Percentiles rank a stretch among this genome's conserved stretches.
Conservation (phyloP, 164 flowering plant species). For the Stephania yunnanensis region DNA sequence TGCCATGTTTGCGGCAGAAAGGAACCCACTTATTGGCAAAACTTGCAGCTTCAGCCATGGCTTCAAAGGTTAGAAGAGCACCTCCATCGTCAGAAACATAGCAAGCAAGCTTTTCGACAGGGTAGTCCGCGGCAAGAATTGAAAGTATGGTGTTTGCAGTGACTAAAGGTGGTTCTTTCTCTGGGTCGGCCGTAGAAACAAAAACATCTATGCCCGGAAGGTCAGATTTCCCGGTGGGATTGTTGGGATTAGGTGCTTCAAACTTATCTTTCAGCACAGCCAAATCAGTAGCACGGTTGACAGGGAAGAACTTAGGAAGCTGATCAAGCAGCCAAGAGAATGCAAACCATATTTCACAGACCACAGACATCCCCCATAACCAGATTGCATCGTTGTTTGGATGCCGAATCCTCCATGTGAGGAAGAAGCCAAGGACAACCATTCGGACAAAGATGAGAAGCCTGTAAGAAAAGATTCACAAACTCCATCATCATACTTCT, state of each 20-base stretch:
- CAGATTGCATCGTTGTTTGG: slow-evolving; percentile 77
- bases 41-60: slow-evolving; percentile 87
- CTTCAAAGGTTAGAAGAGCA: slow-evolving; percentile 84
- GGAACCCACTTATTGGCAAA: slow-evolving; percentile 82
- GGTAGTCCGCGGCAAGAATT: slow-evolving; percentile 84
- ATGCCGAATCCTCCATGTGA: slow-evolving; percentile 62
- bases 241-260: slow-evolving; percentile 46
- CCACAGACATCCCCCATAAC: slow-evolving; percentile 88
- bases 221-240: slow-evolving; percentile 74
- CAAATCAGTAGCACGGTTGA: slow-evolving; percentile 68
- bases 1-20: slow-evolving; percentile 71
- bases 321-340: slow-evolving; percentile 95
- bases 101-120: slow-evolving; percentile 85
- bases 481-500: neutral
- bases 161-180: slow-evolving; percentile 87
- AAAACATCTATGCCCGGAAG: slow-evolving; percentile 86
- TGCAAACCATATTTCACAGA: slow-evolving; percentile 91
- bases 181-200: slow-evolving; percentile 97
- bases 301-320: slow-evolving; percentile 80
- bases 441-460: slow-evolving; percentile 54
- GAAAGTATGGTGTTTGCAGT: slow-evolving; percentile 93
- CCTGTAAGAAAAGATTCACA: slow-evolving; percentile 32
- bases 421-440: slow-evolving; percentile 54
- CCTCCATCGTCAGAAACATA: slow-evolving; percentile 98
- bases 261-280: slow-evolving; percentile 64